These are phyloP conservation scores for Lodderomyces orthopsilosis DNA, from an alignment of 1,139 yeast genomes.

Conservation along the genomic window DNA sequence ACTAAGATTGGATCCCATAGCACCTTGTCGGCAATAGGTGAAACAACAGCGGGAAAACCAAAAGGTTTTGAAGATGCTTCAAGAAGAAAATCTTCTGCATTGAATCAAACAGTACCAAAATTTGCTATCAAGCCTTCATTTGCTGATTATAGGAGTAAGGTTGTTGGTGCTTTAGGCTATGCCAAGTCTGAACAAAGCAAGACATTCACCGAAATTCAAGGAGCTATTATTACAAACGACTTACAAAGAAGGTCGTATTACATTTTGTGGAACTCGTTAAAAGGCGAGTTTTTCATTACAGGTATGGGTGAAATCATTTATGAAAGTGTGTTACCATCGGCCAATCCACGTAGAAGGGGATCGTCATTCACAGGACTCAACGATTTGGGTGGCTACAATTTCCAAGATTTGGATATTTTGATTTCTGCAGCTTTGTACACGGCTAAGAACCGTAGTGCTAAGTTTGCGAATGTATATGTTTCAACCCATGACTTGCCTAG, in stretches of 20 bases:
- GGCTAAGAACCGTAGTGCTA: slow-evolving; percentile 23
- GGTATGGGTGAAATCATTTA: slow-evolving; percentile 38
- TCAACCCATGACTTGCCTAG: slow-evolving; percentile 35
- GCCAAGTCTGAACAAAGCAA: slow-evolving; percentile 9
- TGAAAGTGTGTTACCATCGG: slow-evolving; percentile 11
- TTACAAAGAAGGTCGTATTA: slow-evolving; percentile 37
- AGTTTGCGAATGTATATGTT: slow-evolving; percentile 19
- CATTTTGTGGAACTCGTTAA: slow-evolving; percentile 32
- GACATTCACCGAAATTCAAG: slow-evolving; percentile 27
- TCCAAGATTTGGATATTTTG: slow-evolving; percentile 41
- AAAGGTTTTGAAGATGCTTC: background rate
- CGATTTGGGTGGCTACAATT: slow-evolving; percentile 42
- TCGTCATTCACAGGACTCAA: slow-evolving; percentile 40
- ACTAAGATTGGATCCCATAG: slow-evolving; percentile 23
- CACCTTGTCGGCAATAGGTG: slow-evolving; percentile 23
- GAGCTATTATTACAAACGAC: slow-evolving; percentile 42
- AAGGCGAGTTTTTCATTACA: slow-evolving; percentile 24
- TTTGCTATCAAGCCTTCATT: slow-evolving; percentile 34
- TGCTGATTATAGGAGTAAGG: slow-evolving; percentile 13
- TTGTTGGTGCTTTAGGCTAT: slow-evolving; percentile 9
- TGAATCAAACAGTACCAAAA: slow-evolving; percentile 26
- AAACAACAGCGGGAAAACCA: slow-evolving; percentile 4
- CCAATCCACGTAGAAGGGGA: slow-evolving; percentile 27
- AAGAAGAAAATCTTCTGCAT: slow-evolving; percentile 30
- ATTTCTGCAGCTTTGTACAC: slow-evolving; percentile 31